Base-by-base conservation (phyloP, 805 yeast genomes). In the Barnettozyma siamensis region DNA sequence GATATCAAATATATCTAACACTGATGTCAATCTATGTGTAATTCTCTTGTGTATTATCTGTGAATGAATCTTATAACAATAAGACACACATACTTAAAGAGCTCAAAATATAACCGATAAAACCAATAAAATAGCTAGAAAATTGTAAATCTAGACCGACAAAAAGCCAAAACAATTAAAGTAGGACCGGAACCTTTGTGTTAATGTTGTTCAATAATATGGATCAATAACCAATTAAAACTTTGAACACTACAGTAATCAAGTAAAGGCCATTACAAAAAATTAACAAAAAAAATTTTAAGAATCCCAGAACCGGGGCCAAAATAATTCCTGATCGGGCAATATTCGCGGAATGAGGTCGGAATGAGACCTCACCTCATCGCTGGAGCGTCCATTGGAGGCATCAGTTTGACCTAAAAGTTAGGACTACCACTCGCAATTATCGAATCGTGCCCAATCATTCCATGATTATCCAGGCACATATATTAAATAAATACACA, bases 391-490 rank as follows among this genome's bases (percentile, higher is more conserved):
- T n/a, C n/a, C n/a, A n/a, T n/a, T n/a, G n/a, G n/a, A n/a, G n/a
- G n/a, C n/a, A n/a, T n/a, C n/a, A n/a, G n/a, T 23, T 23, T 23
- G 10, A 10, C 10, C 26, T 23, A 23, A 23, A 7, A 23, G 10
- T 23, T 23, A 23, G n/a, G n/a, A n/a, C n/a, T n/a, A n/a, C n/a
- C 26, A 23, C 29, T 15, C 17, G 13, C 4, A n/a, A n/a, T 24
- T 13, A 21, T 27, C 17, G 28, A 19, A 24, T 27, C 12, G 48
- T 43, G 46, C 44, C 52, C 40, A 50, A 49, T 46, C 51, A 48
- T 48, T 46, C 50, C 36, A 46, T 46, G 46, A 55, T 58, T 50
- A 53, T 50, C 40, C 43, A 41, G 51, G 49, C 49, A 41, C 39
- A 37, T 31, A 33, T 21, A 35, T 26, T 39, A 31, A 33, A 39